Percentiles rank a stretch among this genome's conserved stretches.
These are phyloP conservation scores for Didymella lethalis DNA, from an alignment of 2,329 filamentous ascomycete species.

Conservation along the genomic window DNA sequence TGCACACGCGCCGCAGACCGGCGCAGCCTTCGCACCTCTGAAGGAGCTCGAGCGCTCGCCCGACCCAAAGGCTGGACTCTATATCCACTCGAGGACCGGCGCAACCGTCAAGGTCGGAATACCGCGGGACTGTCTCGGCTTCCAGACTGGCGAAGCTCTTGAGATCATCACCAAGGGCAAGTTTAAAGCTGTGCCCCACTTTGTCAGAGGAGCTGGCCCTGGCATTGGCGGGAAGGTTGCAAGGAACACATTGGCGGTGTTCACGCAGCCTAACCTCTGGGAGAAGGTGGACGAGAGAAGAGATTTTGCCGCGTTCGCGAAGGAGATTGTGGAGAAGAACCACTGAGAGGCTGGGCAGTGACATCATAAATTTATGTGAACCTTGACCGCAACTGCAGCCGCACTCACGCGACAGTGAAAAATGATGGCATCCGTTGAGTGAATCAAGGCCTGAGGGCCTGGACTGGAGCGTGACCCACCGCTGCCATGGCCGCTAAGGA, in stretches of 20 bases:
- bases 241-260: constrained; percentile 89
- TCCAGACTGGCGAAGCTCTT: constrained; percentile 93
- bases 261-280: constrained; percentile 93
- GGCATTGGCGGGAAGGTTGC: constrained; percentile 57
- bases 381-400: constrained; percentile 17
- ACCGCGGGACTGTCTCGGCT: constrained; percentile 88
- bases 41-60: constrained; percentile 78
- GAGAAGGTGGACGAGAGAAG: constrained; percentile 76
- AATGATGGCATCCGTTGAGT: constrained; percentile 8
- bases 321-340: constrained; percentile 58
- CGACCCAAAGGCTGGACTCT: constrained; percentile 86
- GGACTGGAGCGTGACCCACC: constrained; percentile 10
- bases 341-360: constrained; percentile 39
- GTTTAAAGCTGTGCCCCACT: constrained; percentile 96
- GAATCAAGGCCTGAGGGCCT: constrained; percentile 11
- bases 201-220: constrained; percentile 78
- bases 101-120: constrained; percentile 90
- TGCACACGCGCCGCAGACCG: constrained; percentile 46
- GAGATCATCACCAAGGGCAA: constrained; percentile 89
- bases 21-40: constrained; percentile 59
- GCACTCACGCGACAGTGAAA: constrained; percentile 9
- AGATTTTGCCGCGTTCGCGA: constrained; percentile 79
- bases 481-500: constrained; percentile 2
- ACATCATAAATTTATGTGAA: constrained; percentile 16
- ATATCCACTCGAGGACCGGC: constrained; percentile 86